These are phyloP conservation scores for Mariannaea elegans DNA, from an alignment of 2,329 filamentous ascomycete species.

Conservation along the genomic window DNA sequence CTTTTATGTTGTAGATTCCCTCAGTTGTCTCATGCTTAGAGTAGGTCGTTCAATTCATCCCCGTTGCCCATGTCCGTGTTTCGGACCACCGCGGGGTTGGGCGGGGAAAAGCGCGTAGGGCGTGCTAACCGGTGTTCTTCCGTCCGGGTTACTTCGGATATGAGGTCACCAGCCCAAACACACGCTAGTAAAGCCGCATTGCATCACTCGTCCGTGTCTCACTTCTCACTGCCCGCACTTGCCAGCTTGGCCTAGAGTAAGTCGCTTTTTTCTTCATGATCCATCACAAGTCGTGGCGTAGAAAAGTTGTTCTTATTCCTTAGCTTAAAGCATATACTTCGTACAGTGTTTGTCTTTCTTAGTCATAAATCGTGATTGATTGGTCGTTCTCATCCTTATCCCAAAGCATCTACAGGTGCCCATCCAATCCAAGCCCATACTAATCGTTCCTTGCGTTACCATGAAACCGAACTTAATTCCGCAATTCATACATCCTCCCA, in stretches of 20 bases:
- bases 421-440: constrained; percentile 8
- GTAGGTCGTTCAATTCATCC: too few relatives aligned
- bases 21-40: too few relatives aligned
- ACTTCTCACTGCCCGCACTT: not conserved
- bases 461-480: constrained; percentile 6
- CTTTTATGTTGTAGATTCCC: too few relatives aligned
- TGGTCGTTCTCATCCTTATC: constrained; percentile 11
- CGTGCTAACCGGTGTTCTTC: constrained; percentile 1
- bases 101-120: not conserved
- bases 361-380: constrained; percentile 20
- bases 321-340: too few relatives aligned
- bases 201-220: not conserved
- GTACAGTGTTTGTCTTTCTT: not conserved
- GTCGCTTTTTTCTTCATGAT: too few relatives aligned
- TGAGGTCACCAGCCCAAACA: constrained; percentile 15
- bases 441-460: constrained; percentile 3
- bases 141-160: not conserved
- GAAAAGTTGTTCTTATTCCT: not conserved
- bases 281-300: too few relatives aligned
- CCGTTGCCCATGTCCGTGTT: too few relatives aligned
- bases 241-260: too few relatives aligned
- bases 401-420: constrained; percentile 14
- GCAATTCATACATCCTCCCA: constrained; percentile 22
- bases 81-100: constrained; percentile 3
- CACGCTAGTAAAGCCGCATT: not conserved